Base-by-base conservation (phyloP, 225 moss, liverwort and hornwort species). In the Sphagnum tenellum region DNA sequence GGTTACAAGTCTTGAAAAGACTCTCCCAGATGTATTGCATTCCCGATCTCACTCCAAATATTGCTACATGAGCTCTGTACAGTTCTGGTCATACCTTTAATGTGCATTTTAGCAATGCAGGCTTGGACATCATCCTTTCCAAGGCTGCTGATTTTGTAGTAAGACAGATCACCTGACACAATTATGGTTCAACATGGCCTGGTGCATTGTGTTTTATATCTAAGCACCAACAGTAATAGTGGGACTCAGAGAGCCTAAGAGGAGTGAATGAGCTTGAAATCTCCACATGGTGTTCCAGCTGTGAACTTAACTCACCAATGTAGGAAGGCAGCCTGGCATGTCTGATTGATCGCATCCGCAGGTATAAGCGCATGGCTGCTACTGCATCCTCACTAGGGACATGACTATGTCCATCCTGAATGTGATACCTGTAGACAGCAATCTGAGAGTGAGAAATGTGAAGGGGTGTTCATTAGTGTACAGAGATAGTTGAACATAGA, bases 311-410 rank as follows among this genome's bases (percentile, higher is more conserved):
- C 69, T 74, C 69, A 2, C 46, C 12, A 53, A 50, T 70, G 59
- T 62, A 68, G 9, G 56, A 49, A 46, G 61, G 44, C 50, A 64
- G 66, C 10, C 48, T 62, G 14, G 61, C 55, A 76, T 87, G 84
- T 13, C 60, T 63, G 49, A 45, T 62, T 60, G 81, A 76, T 45
- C 81, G 78, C 70, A 87, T 81, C 72, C 74, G 72, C 69, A 71
- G 78, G 71, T 87, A 87, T 9, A 87, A 68, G 12, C 84, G 81
- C 78, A 87, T 75, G n/a, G 87, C 80, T 74, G 87, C 87, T 48
- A 87, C 74, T 14, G 84, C 84, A 75, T 87, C 87, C 62, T 84
- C 84, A 57, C 78, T 72, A 62, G 87, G 87, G 61, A 84, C 81
- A 13, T 87, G 87, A 14, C 55, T 58, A 60, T 68, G 66, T 60